Evolutionary conservation across 306 rosid genomes (phyloP), one percentile per base, ranked within the genome.

Genomic region (Castanea sativa): DNA sequence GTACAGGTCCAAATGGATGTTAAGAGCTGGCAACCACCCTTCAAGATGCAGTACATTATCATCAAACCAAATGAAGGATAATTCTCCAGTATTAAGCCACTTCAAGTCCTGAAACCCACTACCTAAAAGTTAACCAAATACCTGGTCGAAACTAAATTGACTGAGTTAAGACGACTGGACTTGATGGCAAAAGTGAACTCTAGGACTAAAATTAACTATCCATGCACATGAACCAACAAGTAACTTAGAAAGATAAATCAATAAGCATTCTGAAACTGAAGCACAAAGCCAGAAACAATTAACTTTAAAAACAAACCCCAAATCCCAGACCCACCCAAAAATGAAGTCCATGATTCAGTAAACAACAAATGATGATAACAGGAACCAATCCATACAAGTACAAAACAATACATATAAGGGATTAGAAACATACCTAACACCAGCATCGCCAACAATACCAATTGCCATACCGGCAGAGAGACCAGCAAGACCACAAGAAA

Each of bases 381-480:
- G 25, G 18, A 78, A 69, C 23, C 13, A 58, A 57, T 49, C 16
- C 5, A 49, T 13, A 3, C n/a, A 56, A 18, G 19, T 1, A 0
- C 14, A 45, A 0, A 60, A 4, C 2, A 32, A 30, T 45, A 45
- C 12, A 4, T 5, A 30, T 30, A 82, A 69, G 67, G 14, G 81
- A 13, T 71, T 51, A 16, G 19, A 67, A 65, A 43, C 29, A 80
- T 90, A 92, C 97, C 97, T 92, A 6, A 92, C 97, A 76, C 97
- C 97, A 79, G 97, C 97, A 80, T 92, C 97, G 21, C 97, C 97
- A 74, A 92, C 97, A 71, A 92, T 92, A 63, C 97, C 97, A 80
- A 92, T 92, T 10, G 97, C 97, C 97, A 92, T 92, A 67, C 97
- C 97, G 18, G 97, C 97, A 72, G 97, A 89, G 60, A 92, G 94